A percentile compares a stretch with the other conserved stretches of the same genome.
Evolutionary conservation across 2,329 filamentous ascomycete species (phyloP).

Genomic region (Aspergillus neotritici): DNA sequence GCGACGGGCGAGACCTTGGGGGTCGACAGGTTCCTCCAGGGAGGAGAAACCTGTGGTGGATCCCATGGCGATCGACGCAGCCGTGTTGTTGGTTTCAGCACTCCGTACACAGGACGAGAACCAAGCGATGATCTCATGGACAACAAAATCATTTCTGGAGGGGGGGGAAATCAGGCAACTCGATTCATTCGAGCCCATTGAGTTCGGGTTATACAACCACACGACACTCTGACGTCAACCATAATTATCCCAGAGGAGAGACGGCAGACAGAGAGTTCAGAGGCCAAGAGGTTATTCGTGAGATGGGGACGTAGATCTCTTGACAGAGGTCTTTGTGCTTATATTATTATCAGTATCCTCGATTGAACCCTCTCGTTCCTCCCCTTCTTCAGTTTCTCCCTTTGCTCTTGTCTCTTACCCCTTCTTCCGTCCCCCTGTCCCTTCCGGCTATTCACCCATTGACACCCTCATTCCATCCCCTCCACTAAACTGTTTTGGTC

Average conservation of each 20-base stretch:
- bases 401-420: neutral
- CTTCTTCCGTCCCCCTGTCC: neutral
- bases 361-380: neutral
- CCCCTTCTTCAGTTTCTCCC: neutral
- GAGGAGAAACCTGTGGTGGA: too few species aligned
- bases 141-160: too few species aligned
- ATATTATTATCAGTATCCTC: neutral
- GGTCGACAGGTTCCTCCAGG: too few species aligned
- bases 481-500: neutral
- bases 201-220: neutral
- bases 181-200: too few species aligned
- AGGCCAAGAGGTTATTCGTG: too few species aligned
- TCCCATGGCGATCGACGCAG: too few species aligned
- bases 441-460: neutral
- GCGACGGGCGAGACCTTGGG: too few species aligned
- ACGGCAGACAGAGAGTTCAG: neutral
- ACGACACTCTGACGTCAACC: conserved; percentile 14
- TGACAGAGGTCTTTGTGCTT: conserved; percentile 1
- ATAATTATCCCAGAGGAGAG: neutral
- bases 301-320: neutral
- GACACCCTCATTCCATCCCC: conserved; percentile 3
- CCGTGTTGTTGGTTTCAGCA: too few species aligned
- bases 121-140: too few species aligned
- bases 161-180: too few species aligned
- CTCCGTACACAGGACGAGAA: too few species aligned